These are phyloP conservation scores for Scheffersomyces stipitis DNA, from an alignment of 805 yeast species.

Conservation along the genomic window DNA sequence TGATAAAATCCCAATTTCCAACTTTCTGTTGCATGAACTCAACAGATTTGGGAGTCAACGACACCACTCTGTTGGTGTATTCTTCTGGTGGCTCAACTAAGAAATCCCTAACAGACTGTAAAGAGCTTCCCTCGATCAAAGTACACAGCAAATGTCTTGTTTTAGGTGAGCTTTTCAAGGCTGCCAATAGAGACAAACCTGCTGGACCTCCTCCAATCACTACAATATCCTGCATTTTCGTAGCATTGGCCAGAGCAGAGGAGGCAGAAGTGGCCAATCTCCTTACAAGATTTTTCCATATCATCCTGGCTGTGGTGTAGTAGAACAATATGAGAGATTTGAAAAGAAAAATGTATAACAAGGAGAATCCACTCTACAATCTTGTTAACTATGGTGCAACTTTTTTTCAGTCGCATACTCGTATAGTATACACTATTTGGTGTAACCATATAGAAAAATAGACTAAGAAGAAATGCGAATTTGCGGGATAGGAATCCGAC, in stretches of 20 bases:
- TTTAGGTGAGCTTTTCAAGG: constrained; percentile 65
- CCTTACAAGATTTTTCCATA: neutral
- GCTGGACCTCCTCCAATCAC: constrained; percentile 98
- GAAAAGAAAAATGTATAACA: no score
- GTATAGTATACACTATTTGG: no score
- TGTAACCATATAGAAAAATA: no score
- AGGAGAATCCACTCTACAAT: no score
- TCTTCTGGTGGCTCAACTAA: constrained; percentile 41
- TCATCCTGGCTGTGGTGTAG: no score
- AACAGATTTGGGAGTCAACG: constrained; percentile 80
- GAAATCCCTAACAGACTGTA: constrained; percentile 54
- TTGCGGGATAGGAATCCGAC: no score
- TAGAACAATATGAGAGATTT: no score
- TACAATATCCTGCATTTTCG: constrained; percentile 57
- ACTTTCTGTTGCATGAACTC: constrained; percentile 58
- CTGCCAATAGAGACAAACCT: constrained; percentile 83
- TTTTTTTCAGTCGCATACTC: no score
- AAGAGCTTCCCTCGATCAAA: constrained; percentile 70
- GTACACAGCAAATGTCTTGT: constrained; percentile 61
- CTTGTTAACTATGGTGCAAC: no score
- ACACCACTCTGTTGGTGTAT: constrained; percentile 78
- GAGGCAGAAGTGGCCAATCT: constrained; percentile 1
- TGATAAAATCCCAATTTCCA: constrained; percentile 74
- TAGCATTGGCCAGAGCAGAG: constrained; percentile 1
- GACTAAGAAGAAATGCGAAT: no score